Conservation (phyloP, 2,329 filamentous ascomycete species). For the Aureobasidium mangrovei region DNA sequence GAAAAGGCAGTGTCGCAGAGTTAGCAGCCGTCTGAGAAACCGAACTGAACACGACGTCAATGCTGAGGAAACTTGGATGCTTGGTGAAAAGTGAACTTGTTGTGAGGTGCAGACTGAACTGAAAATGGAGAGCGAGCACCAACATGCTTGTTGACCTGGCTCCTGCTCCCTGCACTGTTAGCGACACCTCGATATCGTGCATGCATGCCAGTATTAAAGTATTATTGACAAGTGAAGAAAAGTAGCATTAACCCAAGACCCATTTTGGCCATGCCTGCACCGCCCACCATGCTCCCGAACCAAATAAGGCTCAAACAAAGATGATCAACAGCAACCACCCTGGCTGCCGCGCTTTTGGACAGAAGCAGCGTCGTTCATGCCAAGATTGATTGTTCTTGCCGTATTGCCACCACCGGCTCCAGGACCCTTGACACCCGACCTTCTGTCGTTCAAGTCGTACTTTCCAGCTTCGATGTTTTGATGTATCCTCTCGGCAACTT, state of each 20-base stretch:
- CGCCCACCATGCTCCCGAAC: conserved; percentile 7
- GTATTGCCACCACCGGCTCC: conserved; percentile 39
- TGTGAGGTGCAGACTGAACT: too few species aligned
- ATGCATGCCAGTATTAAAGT: neutral
- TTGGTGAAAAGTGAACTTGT: too few species aligned
- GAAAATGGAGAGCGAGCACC: too few species aligned
- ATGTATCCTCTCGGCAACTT: conserved; percentile 91
- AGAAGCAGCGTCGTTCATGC: conserved; percentile 31
- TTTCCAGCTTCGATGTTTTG: conserved; percentile 91
- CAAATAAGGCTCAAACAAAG: neutral
- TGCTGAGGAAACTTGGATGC: too few species aligned
- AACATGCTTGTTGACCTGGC: too few species aligned
- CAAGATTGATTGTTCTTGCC: conserved; percentile 36
- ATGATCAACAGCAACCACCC: conserved; percentile 24
- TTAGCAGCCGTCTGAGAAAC: too few species aligned
- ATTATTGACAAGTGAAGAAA: neutral
- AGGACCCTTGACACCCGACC: conserved; percentile 77
- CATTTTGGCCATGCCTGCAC: neutral
- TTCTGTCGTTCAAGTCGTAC: conserved; percentile 88
- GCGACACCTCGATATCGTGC: too few species aligned
- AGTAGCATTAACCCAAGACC: neutral
- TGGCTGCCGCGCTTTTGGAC: conserved; percentile 23
- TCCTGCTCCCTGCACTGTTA: too few species aligned
- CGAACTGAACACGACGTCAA: too few species aligned
- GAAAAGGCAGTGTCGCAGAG: too few species aligned